phyloP scores from a whole-genome alignment of 2,329 filamentous ascomycete genomes.

The Aspergillus nomiae region DNA sequence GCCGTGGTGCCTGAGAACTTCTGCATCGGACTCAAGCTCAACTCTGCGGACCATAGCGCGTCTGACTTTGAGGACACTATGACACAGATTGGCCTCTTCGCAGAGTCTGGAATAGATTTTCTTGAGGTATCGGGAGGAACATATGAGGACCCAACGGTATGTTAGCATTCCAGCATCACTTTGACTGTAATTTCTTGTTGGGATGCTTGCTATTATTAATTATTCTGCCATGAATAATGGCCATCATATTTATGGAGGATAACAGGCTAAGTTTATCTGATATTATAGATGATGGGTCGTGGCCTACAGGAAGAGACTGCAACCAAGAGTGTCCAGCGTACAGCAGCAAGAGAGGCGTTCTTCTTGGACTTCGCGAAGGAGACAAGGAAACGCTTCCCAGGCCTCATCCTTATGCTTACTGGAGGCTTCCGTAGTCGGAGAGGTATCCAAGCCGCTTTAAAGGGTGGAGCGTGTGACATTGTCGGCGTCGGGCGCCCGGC shows the following conservation, averaged over 20 bases:
- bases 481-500: slow-evolving; percentile 48
- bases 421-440: slow-evolving; percentile 58
- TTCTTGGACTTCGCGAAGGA: slow-evolving; percentile 62
- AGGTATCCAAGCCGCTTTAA: slow-evolving; percentile 50
- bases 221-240: neutral
- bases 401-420: slow-evolving; percentile 55
- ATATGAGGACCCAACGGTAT: slow-evolving; percentile 49
- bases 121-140: slow-evolving; percentile 66
- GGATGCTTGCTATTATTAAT: fast-evolving
- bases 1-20: slow-evolving; percentile 38
- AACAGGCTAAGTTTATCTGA: neutral
- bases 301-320: neutral
- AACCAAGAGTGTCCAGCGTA: neutral
- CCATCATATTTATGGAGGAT: too few species aligned
- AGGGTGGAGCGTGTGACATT: slow-evolving; percentile 45
- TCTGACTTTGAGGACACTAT: slow-evolving; percentile 47
- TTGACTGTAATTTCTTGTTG: neutral
- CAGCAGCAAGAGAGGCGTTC: slow-evolving; percentile 56
- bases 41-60: slow-evolving; percentile 41
- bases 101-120: slow-evolving; percentile 57
- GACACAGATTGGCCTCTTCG: slow-evolving; percentile 55
- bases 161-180: slow-evolving; percentile 10
- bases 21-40: slow-evolving; percentile 48
- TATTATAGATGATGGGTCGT: neutral
- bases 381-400: slow-evolving; percentile 45